Evolutionary conservation across 2,329 filamentous ascomycete species (phyloP), one percentile per base, ranked within the genome.

Genomic region (Teratosphaeria epicoccoides): DNA sequence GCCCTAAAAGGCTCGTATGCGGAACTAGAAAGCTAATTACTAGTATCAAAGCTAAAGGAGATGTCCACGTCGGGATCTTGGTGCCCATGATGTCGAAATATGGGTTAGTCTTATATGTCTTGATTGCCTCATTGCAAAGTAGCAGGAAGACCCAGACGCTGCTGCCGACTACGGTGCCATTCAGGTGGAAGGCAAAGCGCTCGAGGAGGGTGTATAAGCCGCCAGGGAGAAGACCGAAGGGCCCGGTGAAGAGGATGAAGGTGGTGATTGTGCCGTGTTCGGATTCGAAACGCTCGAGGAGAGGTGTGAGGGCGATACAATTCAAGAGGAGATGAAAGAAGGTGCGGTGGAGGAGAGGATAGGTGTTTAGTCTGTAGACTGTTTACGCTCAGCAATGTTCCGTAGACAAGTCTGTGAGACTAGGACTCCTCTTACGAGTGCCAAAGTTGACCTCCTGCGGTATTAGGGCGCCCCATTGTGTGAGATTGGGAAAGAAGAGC

Each of bases 331-430:
- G 78, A 70, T 97, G 93, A 61, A 95, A 74, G 66, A 94, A 78
- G 61, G 85, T 85, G 44, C 82, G 70, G 67, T 98, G 93, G 54
- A 96, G 82, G 52, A 98, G 75, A 0, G 90, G 88, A 65, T 88
- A 98, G 0, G 91, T 94, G 66, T 95, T 96, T 29, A 95, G 78
- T 55, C 93, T 84, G 70, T 96, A 91, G 73, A 95, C 90, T 95
- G 67, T 22, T 24, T 52, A 49, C 53, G 47, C 50, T 20, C 45
- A 20, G n/a, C 24, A 20, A 37, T 43, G 45, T 6, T 20, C 10
- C 17, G 12, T 25, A 52, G 43, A 28, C 5, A 24, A 17, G 25
- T n/a, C 22, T 47, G 11, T 14, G 6, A 4, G 17, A 47, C n/a
- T 25, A 22, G 4, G 23, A 77, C 83, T n/a, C n/a, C n/a, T n/a